phyloP scores from a whole-genome alignment of 257 asterid species.

The Apocynum venetum region DNA sequence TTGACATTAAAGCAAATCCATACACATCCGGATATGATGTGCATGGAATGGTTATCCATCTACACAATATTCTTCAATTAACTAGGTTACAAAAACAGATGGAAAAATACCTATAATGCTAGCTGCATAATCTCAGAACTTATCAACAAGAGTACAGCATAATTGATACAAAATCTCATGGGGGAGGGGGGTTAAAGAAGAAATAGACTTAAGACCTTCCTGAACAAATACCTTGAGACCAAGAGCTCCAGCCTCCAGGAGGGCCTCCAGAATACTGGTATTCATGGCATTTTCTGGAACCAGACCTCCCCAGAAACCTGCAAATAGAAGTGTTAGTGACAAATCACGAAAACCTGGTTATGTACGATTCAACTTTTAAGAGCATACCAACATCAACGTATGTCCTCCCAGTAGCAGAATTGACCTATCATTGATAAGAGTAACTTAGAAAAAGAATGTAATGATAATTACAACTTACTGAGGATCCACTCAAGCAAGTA shows the following conservation, averaged over 20 bases:
- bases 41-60: neutral
- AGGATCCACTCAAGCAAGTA: neutral
- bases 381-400: slow-evolving; percentile 88
- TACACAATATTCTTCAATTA: neutral
- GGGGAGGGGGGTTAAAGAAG: neutral
- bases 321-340: slow-evolving; percentile 13
- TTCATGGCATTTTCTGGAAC: slow-evolving; percentile 95
- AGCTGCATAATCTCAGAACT: neutral
- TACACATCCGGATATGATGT: neutral
- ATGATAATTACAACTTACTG: neutral
- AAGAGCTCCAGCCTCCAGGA: slow-evolving; percentile 89
- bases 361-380: neutral
- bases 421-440: slow-evolving; percentile 41
- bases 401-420: slow-evolving; percentile 78
- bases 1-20: neutral
- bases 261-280: slow-evolving; percentile 62
- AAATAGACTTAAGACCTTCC: neutral
- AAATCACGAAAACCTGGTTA: slow-evolving; percentile 6
- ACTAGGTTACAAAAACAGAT: neutral
- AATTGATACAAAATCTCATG: neutral
- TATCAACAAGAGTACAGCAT: neutral
- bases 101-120: neutral
- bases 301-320: slow-evolving; percentile 99
- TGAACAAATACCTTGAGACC: slow-evolving; percentile 75
- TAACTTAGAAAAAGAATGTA: neutral